A percentile compares a stretch with the other conserved stretches of the same genome.
Conservation (phyloP, 1,284 basidiomycete genomes). For the Taiwanofungus camphoratus region DNA sequence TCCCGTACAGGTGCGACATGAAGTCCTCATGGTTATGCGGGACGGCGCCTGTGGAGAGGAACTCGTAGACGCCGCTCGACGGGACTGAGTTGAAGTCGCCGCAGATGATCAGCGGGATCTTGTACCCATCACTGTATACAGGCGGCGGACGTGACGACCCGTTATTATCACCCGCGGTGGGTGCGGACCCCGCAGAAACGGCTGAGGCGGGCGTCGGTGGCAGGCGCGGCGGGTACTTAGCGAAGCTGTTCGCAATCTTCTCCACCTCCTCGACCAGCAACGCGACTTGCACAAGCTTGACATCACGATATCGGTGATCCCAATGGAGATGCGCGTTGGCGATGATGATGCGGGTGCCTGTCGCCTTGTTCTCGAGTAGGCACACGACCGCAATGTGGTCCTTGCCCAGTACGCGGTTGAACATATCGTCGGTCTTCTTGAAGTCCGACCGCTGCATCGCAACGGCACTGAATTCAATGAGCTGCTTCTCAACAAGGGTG, state of each 20-base stretch:
- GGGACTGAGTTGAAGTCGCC: conserved; percentile 95
- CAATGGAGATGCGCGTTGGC: conserved; percentile 93
- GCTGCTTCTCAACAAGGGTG: conserved; percentile 88
- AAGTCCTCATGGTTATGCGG: conserved; percentile 87
- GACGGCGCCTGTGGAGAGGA: conserved; percentile 70
- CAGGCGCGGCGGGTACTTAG: conserved; percentile 73
- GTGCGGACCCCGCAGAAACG: conserved; percentile 18
- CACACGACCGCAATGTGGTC: conserved; percentile 92
- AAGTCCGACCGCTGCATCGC: conserved; percentile 94
- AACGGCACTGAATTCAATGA: conserved; percentile 92
- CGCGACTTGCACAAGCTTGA: conserved; percentile 95
- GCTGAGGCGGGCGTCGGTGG: conserved; percentile 30
- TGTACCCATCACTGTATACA: conserved; percentile 72
- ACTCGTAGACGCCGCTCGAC: conserved; percentile 89
- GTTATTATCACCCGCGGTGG: conserved; percentile 27
- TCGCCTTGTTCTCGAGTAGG: conserved; percentile 81
- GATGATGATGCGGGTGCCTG: conserved; percentile 84
- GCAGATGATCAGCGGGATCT: conserved; percentile 90
- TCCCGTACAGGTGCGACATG: conserved; percentile 87
- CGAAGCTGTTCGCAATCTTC: conserved; percentile 83
- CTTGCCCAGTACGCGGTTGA: conserved; percentile 95
- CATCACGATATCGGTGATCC: conserved; percentile 91
- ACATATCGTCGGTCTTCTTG: conserved; percentile 99
- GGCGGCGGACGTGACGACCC: conserved; percentile 50
- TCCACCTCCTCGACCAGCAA: conserved; percentile 92